Evolutionary conservation across 2,329 filamentous ascomycete genomes (phyloP).

Genomic region (Sclerotinia trifoliorum): DNA sequence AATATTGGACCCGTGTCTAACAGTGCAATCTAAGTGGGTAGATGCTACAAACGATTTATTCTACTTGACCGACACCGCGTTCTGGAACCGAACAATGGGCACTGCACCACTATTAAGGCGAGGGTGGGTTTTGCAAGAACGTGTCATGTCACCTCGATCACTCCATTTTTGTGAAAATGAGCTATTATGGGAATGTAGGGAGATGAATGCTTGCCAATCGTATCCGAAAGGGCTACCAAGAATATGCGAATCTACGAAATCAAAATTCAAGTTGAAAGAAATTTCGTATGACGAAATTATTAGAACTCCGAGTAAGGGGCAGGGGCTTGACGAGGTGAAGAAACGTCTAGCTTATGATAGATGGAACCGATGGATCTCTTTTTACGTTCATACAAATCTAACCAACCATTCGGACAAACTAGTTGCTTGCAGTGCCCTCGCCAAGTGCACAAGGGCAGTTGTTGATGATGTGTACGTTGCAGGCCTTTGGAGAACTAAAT

Average conservation of each 20-base stretch:
- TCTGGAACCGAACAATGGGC: not conserved
- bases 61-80: rapidly evolving
- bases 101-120: not conserved
- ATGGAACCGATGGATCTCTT: not conserved
- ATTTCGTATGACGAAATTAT: no score
- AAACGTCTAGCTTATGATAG: not conserved
- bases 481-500: slow-evolving; percentile 4
- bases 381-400: not conserved
- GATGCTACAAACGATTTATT: not conserved
- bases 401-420: not conserved
- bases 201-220: not conserved
- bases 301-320: no score
- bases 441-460: not conserved
- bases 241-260: not conserved
- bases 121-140: slow-evolving; percentile 32
- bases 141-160: slow-evolving; percentile 25
- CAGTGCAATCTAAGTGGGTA: not conserved
- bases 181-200: slow-evolving; percentile 24
- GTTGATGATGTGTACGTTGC: not conserved
- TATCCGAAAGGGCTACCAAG: not conserved
- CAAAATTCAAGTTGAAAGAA: not conserved
- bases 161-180: slow-evolving; percentile 23
- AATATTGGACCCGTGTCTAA: no score
- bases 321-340: no score
- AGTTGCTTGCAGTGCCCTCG: slow-evolving; percentile 2